Conservation (phyloP, 2,329 filamentous ascomycete species). For the Aspergillus glaucus region DNA sequence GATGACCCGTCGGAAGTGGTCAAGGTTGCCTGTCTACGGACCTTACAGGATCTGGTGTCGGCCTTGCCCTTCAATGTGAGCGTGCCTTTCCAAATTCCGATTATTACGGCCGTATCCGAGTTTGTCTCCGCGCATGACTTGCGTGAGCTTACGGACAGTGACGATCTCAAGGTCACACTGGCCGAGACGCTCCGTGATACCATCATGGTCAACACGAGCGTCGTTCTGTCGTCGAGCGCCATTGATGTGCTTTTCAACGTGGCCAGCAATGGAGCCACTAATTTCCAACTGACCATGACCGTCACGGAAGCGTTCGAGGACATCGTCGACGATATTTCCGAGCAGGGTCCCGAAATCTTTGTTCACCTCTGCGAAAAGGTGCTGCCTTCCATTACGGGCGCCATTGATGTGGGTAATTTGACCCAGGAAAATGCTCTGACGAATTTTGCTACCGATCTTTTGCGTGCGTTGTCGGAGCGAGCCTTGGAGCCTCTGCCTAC, state of each 20-base stretch:
- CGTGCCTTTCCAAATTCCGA: slow-evolving; percentile 53
- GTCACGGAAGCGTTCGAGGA: slow-evolving; percentile 90
- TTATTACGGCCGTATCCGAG: slow-evolving; percentile 57
- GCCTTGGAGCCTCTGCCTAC: slow-evolving; percentile 77
- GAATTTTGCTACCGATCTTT: slow-evolving; percentile 77
- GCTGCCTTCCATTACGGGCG: slow-evolving; percentile 77
- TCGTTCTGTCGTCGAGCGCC: slow-evolving; percentile 65
- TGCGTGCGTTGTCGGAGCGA: slow-evolving; percentile 73
- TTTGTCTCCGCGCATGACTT: slow-evolving; percentile 78
- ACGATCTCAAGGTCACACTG: slow-evolving; percentile 85
- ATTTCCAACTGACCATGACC: slow-evolving; percentile 84
- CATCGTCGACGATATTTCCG: slow-evolving; percentile 64
- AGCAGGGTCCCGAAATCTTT: slow-evolving; percentile 61
- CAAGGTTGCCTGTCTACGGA: slow-evolving; percentile 84
- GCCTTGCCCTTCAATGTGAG: slow-evolving; percentile 46
- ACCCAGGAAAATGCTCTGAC: slow-evolving; percentile 74
- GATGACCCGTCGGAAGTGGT: slow-evolving; percentile 78
- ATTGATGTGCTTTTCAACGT: slow-evolving; percentile 80
- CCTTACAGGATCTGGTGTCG: slow-evolving; percentile 63
- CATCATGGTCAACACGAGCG: slow-evolving; percentile 69
- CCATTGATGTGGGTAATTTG: slow-evolving; percentile 80
- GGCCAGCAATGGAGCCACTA: slow-evolving; percentile 78
- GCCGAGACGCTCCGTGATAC: slow-evolving; percentile 79
- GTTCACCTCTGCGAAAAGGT: slow-evolving; percentile 76
- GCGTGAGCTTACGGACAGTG: slow-evolving; percentile 75